Conservation (phyloP, 139 green algal species). For the Chlamydomonas sp. region DNA sequence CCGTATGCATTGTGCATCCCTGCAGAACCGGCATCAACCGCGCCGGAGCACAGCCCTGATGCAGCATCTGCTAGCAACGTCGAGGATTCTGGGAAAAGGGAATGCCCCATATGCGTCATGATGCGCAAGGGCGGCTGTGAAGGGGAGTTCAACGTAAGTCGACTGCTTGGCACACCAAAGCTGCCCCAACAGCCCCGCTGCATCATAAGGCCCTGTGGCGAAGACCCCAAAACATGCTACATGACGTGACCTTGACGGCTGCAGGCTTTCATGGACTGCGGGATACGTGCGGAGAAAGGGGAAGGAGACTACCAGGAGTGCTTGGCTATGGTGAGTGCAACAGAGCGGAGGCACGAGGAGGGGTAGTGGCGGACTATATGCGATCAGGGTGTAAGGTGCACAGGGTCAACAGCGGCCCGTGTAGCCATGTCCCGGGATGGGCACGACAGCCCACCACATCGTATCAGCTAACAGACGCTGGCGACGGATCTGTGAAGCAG, state of each 20-base stretch:
- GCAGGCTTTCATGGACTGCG: slow-evolving; percentile 56
- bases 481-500: too few species aligned
- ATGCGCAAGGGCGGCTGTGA: slow-evolving; percentile 50
- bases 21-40: too few species aligned
- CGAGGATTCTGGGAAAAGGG: neutral
- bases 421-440: too few species aligned
- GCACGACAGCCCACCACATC: too few species aligned
- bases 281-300: slow-evolving; percentile 32
- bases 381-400: neutral
- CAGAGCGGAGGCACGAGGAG: neutral
- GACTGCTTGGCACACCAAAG: neutral
- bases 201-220: too few species aligned
- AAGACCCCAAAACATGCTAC: too few species aligned
- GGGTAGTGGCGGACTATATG: neutral
- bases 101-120: slow-evolving; percentile 51
- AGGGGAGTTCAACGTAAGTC: slow-evolving; percentile 43
- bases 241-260: neutral
- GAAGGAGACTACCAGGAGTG: slow-evolving; percentile 47
- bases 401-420: too few species aligned
- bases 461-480: too few species aligned
- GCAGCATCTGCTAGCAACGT: too few species aligned
- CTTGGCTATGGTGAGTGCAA: slow-evolving; percentile 35
- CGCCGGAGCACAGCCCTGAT: too few species aligned
- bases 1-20: too few species aligned
- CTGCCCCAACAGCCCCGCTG: neutral